Evolutionary conservation across 2,329 filamentous ascomycete species (phyloP).

Genomic region (Neocucurbitaria cava): DNA sequence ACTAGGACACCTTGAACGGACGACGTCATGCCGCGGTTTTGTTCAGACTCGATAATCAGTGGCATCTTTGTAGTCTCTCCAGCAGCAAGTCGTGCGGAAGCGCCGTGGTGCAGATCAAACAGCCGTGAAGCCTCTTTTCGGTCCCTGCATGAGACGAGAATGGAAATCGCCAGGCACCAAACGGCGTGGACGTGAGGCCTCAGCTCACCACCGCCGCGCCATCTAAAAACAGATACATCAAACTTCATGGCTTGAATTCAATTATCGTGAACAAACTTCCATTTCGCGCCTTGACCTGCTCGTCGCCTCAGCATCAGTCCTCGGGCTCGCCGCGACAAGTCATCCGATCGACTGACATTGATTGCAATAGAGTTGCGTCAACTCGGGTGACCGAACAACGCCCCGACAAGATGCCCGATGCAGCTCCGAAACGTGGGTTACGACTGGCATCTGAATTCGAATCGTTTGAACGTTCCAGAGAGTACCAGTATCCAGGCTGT

Average conservation of each 20-base stretch:
- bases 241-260: slow-evolving; percentile 18
- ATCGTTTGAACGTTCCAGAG: neutral
- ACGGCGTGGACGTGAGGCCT: slow-evolving; percentile 11
- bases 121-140: slow-evolving; percentile 9
- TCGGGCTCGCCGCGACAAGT: slow-evolving; percentile 2
- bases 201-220: slow-evolving; percentile 23
- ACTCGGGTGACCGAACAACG: neutral
- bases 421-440: neutral
- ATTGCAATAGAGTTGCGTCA: neutral
- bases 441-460: neutral
- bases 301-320: slow-evolving; percentile 13
- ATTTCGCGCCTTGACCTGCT: slow-evolving; percentile 16
- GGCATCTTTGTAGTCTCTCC: neutral
- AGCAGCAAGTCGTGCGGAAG: slow-evolving; percentile 3
- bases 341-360: neutral
- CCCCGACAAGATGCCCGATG: neutral
- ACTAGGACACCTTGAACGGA: slow-evolving; percentile 1
- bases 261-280: slow-evolving; percentile 16
- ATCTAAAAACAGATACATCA: slow-evolving; percentile 23
- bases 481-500: neutral
- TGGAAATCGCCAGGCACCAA: slow-evolving; percentile 31
- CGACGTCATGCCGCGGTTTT: slow-evolving; percentile 19
- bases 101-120: slow-evolving; percentile 18
- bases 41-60: neutral
- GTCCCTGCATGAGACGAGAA: slow-evolving; percentile 38